phyloP scores from a whole-genome alignment of 768 basidiomycete genomes.

The Naganishia kalamii region DNA sequence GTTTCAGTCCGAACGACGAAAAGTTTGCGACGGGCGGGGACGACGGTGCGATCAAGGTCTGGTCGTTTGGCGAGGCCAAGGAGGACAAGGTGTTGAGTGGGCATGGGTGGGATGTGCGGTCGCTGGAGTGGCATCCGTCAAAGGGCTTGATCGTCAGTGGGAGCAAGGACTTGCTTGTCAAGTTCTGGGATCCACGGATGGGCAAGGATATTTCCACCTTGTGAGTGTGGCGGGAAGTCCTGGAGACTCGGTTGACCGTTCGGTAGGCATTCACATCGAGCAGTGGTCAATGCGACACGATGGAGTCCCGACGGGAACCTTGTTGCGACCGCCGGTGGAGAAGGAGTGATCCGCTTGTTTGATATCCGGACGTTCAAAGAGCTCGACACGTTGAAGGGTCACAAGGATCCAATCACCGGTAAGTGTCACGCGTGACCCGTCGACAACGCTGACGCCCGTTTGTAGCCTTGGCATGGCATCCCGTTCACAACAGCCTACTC shows the following conservation, averaged over 20 bases:
- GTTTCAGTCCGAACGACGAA: constrained; percentile 84
- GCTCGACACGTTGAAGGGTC: constrained; percentile 80
- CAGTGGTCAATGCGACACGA: constrained; percentile 82
- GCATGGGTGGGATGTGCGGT: constrained; percentile 70
- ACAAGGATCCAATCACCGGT: constrained; percentile 98
- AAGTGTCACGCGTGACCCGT: constrained; percentile 40
- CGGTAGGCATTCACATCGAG: constrained; percentile 86
- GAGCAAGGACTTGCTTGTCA: constrained; percentile 95
- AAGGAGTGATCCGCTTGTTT: constrained; percentile 90
- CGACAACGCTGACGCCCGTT: background rate
- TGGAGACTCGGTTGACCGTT: constrained; percentile 6
- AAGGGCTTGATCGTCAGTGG: constrained; percentile 92
- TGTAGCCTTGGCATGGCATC: constrained; percentile 90
- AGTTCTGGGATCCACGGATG: constrained; percentile 98
- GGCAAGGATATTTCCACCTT: constrained; percentile 83
- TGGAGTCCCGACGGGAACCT: constrained; percentile 95
- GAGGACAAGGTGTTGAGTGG: constrained; percentile 85
- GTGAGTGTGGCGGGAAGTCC: constrained; percentile 51
- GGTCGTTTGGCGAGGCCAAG: constrained; percentile 85
- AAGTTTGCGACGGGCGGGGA: constrained; percentile 93
- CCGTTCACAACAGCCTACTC: constrained; percentile 74
- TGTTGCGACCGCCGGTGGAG: constrained; percentile 88
- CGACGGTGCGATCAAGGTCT: constrained; percentile 87
- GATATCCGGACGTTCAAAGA: constrained; percentile 99
- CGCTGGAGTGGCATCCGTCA: constrained; percentile 96